phyloP scores from a whole-genome alignment of 2,329 filamentous ascomycete genomes.

The Penicillium sp. region DNA sequence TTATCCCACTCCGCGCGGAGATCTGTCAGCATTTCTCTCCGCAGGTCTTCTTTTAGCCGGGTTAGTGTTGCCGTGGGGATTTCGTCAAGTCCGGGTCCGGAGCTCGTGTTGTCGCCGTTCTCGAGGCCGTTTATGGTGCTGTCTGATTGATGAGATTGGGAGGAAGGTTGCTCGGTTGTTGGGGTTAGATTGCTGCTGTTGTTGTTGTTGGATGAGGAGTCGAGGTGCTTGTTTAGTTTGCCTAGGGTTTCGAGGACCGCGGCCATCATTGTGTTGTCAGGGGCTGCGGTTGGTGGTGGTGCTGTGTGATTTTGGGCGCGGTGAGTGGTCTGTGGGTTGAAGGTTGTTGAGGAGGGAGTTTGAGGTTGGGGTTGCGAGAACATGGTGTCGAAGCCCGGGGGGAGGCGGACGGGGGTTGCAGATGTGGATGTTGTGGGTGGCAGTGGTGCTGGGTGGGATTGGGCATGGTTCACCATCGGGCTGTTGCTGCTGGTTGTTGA shows the following conservation, averaged over 20 bases:
- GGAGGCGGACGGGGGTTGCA: slow-evolving; percentile 35
- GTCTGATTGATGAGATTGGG: slow-evolving; percentile 16
- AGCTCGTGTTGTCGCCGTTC: neutral
- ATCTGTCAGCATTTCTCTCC: slow-evolving; percentile 39
- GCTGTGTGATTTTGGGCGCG: slow-evolving; percentile 2
- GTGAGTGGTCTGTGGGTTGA: neutral
- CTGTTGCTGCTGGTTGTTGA: slow-evolving; percentile 13
- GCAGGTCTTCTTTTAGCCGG: slow-evolving; percentile 39
- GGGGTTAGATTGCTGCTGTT: neutral
- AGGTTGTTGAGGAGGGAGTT: slow-evolving; percentile 2
- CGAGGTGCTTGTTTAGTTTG: slow-evolving; percentile 44
- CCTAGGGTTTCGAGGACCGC: slow-evolving; percentile 43
- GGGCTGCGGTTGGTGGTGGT: neutral
- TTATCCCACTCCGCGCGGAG: slow-evolving; percentile 40
- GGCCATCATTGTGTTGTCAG: slow-evolving; percentile 32
- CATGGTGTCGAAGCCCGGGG: slow-evolving; percentile 47
- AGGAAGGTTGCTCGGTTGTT: slow-evolving; percentile 23
- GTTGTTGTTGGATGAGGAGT: slow-evolving; percentile 26
- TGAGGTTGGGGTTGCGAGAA: slow-evolving; percentile 32
- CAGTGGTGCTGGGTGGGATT: slow-evolving; percentile 14
- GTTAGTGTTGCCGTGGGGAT: slow-evolving; percentile 22
- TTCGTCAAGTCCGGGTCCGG: neutral
- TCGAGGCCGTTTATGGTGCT: neutral
- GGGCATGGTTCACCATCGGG: slow-evolving; percentile 9
- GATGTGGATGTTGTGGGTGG: slow-evolving; percentile 10